These are phyloP conservation scores for Ganoderma meredithae DNA, from an alignment of 1,284 basidiomycete species.

Conservation along the genomic window DNA sequence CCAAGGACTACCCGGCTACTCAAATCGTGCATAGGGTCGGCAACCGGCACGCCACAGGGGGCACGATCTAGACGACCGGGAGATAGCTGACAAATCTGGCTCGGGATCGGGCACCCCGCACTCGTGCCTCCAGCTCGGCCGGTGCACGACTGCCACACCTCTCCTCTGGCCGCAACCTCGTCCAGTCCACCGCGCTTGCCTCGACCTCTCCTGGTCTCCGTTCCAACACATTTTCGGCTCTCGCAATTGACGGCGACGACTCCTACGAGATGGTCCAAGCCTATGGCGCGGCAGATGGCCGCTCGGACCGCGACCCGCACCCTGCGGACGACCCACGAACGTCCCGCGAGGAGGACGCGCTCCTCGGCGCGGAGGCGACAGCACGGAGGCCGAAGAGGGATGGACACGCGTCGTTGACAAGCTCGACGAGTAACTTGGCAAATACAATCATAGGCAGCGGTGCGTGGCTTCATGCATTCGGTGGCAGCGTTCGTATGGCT, in stretches of 20 bases:
- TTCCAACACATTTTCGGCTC: slow-evolving; percentile 18
- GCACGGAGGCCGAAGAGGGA: slow-evolving; percentile 49
- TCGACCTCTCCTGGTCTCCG: slow-evolving; percentile 24
- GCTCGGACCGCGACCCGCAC: slow-evolving; percentile 23
- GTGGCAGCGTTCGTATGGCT: slow-evolving; percentile 18
- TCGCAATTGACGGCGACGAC: slow-evolving; percentile 37
- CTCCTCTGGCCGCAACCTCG: slow-evolving; percentile 14
- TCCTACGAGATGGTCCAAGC: slow-evolving; percentile 67
- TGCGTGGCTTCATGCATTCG: slow-evolving; percentile 45
- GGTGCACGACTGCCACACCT: slow-evolving; percentile 13
- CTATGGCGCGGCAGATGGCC: slow-evolving; percentile 59
- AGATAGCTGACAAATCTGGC: slow-evolving; percentile 32
- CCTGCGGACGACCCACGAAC: slow-evolving; percentile 27
- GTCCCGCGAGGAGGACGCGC: slow-evolving; percentile 50
- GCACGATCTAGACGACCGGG: background rate
- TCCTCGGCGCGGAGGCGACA: slow-evolving; percentile 55
- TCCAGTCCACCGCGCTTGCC: slow-evolving; percentile 28
- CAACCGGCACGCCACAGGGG: background rate
- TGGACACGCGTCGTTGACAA: slow-evolving; percentile 70
- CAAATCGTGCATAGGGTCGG: background rate
- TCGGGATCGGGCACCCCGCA: slow-evolving; percentile 17
- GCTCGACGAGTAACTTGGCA: slow-evolving; percentile 78
- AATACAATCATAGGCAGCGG: slow-evolving; percentile 93
- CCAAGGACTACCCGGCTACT: background rate
- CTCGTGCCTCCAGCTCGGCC: slow-evolving; percentile 23